phyloP scores from a whole-genome alignment of 352 stramenopile species.

The Globisporangium takayamanum region DNA sequence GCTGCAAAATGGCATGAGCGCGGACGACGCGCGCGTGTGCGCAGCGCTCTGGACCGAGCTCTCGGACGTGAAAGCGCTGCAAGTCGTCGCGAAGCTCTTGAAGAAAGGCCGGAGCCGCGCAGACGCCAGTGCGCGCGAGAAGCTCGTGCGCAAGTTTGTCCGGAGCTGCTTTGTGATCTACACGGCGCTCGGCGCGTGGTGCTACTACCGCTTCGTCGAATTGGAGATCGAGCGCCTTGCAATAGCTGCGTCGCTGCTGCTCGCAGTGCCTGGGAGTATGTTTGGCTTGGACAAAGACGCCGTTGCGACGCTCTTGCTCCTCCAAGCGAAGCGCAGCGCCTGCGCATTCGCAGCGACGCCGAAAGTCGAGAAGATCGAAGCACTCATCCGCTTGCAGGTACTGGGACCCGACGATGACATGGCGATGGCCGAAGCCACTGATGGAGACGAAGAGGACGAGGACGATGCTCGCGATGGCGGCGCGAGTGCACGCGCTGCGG shows the following conservation, averaged over 20 bases:
- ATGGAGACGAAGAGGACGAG: slow-evolving; percentile 20
- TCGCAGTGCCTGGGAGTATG: slow-evolving; percentile 46
- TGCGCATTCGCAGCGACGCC: slow-evolving; percentile 46
- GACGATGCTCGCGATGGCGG: not conserved
- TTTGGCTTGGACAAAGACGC: slow-evolving; percentile 52
- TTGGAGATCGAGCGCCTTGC: slow-evolving; percentile 66
- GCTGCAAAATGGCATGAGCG: slow-evolving; percentile 2
- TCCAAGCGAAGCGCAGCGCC: slow-evolving; percentile 25
- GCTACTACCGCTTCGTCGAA: slow-evolving; percentile 65
- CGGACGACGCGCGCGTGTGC: slow-evolving; percentile 21
- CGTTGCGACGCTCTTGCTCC: slow-evolving; percentile 39
- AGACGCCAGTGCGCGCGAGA: slow-evolving; percentile 28
- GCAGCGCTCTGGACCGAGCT: slow-evolving; percentile 37
- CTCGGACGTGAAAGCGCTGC: slow-evolving; percentile 36
- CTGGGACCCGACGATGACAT: slow-evolving; percentile 14
- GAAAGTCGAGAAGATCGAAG: slow-evolving; percentile 53
- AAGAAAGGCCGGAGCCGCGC: slow-evolving; percentile 43
- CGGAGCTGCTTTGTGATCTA: slow-evolving; percentile 49
- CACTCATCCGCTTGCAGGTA: slow-evolving; percentile 36
- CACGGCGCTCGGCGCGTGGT: slow-evolving; percentile 65
- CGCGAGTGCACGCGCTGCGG: not conserved
- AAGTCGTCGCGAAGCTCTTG: slow-evolving; percentile 41
- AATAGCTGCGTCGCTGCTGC: slow-evolving; percentile 39
- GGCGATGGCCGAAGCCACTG: slow-evolving; percentile 15
- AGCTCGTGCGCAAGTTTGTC: slow-evolving; percentile 49